phyloP scores from a whole-genome alignment of 1,139 yeast genomes.

The Kodamaea sp. region DNA sequence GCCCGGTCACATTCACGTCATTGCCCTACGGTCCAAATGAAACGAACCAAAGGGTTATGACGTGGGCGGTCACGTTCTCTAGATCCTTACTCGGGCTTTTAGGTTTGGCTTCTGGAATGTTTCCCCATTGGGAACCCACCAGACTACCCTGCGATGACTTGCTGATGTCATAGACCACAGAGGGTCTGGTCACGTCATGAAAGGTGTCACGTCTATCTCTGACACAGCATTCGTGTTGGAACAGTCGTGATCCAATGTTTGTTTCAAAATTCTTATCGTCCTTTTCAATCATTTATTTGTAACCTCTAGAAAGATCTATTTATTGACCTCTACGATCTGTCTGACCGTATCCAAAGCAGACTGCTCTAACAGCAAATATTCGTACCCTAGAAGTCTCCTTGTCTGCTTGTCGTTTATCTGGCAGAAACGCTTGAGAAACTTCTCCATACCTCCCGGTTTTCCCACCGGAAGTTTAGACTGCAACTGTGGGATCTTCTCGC shows the following conservation, averaged over 20 bases:
- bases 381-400: slow-evolving; percentile 33
- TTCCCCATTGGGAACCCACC: too few relatives aligned
- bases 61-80: too few relatives aligned
- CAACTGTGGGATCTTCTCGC: slow-evolving; percentile 28
- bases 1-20: too few relatives aligned
- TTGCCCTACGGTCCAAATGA: too few relatives aligned
- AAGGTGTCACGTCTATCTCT: background rate
- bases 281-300: background rate
- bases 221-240: background rate
- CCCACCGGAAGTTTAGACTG: slow-evolving; percentile 29
- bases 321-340: slow-evolving; percentile 35
- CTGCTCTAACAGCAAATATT: slow-evolving; percentile 36
- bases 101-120: too few relatives aligned
- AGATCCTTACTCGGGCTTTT: too few relatives aligned
- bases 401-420: slow-evolving; percentile 25
- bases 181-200: too few relatives aligned
- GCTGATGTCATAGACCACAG: too few relatives aligned
- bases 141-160: too few relatives aligned
- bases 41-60: too few relatives aligned
- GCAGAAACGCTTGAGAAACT: slow-evolving; percentile 10
- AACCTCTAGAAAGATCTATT: background rate
- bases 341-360: slow-evolving; percentile 44
- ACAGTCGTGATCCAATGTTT: background rate
- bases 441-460: slow-evolving; percentile 19
- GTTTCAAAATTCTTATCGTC: background rate